Base-by-base conservation (phyloP, 805 yeast genomes). In the Ogataea minuta region DNA sequence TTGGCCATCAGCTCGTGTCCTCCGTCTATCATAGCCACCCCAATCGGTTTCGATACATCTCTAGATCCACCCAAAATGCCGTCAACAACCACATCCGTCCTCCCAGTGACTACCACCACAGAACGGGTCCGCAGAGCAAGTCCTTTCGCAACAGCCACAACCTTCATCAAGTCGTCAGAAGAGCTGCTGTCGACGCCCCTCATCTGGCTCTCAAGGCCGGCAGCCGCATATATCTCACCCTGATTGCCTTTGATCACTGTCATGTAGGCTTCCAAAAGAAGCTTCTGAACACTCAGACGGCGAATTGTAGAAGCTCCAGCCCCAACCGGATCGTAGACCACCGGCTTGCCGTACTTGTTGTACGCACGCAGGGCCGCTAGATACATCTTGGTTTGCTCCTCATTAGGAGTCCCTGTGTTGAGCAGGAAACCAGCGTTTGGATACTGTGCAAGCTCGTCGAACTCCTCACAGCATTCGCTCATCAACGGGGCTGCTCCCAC, bases 271-370 rank as follows among this genome's bases (percentile, higher is more conserved):
- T 68, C 58, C 25, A 79, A 68, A 23, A 89, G 58, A 8, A 88
- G 50, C 1, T 57, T 55, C 19, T 66, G 57, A 36, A 79, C 74
- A 12, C 78, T 66, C 3, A 60, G 52, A 27, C 66, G 64, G 43
- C 97, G 70, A 4, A 76, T 71, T 3, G 54, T 41, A 0, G 95
- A 72, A 0, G 96, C 96, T 19, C 95, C 95, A 27, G 82, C 87
- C 1, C 89, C 97, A n/a, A 89, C 96, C 0, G 96, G 97, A 59
- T 89, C 97, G 49, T 84, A 81, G 0, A 89, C 76, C 23, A 89
- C 72, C 3, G 86, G 90, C 31, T 71, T 68, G 2, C 75, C 74
- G 10, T 59, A 50, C 10, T 53, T 56, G 54, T 82, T 83, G 57
- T 89, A 87, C 0, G 72, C 74, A 8, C 56, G 54, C 13, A 83